Evolutionary conservation across 257 asterid genomes (phyloP), one percentile per base, ranked within the genome.

Genomic region (Cruciata laevipes): DNA sequence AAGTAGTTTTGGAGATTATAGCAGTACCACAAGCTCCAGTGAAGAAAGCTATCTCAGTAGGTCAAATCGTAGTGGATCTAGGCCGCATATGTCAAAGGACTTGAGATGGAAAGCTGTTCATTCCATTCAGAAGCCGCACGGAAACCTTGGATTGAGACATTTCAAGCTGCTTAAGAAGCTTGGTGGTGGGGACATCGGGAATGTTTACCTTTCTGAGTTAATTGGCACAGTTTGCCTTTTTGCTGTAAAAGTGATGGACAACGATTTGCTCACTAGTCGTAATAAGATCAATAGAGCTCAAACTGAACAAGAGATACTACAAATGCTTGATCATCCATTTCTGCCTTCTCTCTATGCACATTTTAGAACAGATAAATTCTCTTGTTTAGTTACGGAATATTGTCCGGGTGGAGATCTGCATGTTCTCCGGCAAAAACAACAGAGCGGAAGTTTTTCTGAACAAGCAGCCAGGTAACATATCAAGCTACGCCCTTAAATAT

Each of bases 351-450:
- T 93, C 13, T 90, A 82, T 78, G 87, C 86, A 25, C 87, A 88
- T 78, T 88, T 90, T 66, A 72, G 67, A 20, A 85, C 93, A 2
- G 84, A 78, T 66, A 93, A 85, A 65, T 90, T 77, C 76, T 84
- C 90, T 6, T 93, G 96, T 72, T 69, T 93, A 71, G 95, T 93
- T 65, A 85, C 85, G 89, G 98, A 93, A 62, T 86, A 86, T 76
- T 93, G 96, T 69, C 95, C 96, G 0, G 98, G 98, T 16, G 98
- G 98, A 42, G 98, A 92, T 86, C 86, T 93, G 63, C 97, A 88
- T 30, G 94, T 88, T 63, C 97, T 90, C 69, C 86, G 99, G 21
- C 99, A 90, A 67, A 86, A 77, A 80, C 95, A 90, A 82, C 77
- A 69, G 40, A 75, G 63, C 58, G 82, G 80, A 74, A 77, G 84